Evolutionary conservation across 768 basidiomycete species (phyloP).

Genomic region (Rhizopogon roseolus): DNA sequence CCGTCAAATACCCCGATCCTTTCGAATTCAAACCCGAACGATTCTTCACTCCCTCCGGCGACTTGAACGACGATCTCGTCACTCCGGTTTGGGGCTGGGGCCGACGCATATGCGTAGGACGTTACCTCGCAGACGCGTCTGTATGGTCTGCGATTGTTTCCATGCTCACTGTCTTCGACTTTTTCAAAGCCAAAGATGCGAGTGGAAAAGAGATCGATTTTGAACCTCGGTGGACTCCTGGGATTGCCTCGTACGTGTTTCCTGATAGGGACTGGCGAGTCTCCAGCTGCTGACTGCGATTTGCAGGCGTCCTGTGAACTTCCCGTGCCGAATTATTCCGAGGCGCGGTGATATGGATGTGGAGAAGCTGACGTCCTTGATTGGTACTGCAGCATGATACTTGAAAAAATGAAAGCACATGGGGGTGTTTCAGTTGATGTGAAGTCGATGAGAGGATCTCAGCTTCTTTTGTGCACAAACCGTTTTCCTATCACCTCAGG

Average conservation of each 20-base stretch:
- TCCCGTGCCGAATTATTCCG: conserved; percentile 16
- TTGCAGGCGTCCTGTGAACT: no score
- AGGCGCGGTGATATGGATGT: conserved; percentile 4
- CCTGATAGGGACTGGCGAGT: not conserved
- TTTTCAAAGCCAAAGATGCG: conserved; percentile 24
- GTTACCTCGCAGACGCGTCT: conserved; percentile 29
- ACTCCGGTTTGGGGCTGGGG: no score
- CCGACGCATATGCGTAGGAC: conserved; percentile 32
- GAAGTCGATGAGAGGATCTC: no score
- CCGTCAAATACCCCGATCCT: conserved; percentile 25
- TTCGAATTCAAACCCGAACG: no score
- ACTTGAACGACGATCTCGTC: no score
- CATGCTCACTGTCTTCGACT: conserved; percentile 31
- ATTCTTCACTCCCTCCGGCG: no score
- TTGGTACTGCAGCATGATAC: not conserved
- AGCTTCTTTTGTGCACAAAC: no score
- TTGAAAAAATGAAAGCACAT: no score
- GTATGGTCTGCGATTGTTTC: conserved; percentile 33
- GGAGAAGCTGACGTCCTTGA: conserved; percentile 5
- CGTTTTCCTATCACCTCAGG: no score
- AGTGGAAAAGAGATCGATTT: conserved; percentile 22
- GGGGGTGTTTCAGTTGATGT: no score
- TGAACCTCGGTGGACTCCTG: conserved; percentile 16
- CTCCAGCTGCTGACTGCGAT: conserved; percentile 10
- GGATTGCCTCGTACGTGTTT: conserved; percentile 13